Conservation (phyloP, 352 stramenopile genomes). For the Globisporangium splendens region DNA sequence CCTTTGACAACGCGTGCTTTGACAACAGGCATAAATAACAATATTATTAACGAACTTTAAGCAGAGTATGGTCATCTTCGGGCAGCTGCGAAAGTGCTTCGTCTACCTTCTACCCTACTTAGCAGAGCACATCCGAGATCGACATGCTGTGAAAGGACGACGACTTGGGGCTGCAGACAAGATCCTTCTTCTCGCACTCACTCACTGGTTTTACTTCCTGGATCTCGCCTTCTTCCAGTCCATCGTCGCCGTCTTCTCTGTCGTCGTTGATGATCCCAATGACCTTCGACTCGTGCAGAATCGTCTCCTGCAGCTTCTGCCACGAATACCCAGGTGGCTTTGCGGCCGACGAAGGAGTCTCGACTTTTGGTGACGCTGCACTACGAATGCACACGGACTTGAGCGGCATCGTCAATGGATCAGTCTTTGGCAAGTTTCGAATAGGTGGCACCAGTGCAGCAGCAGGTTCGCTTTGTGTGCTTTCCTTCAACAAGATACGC, state of each 20-base stretch:
- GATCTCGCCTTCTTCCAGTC: conserved; percentile 14
- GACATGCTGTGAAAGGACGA: conserved; percentile 33
- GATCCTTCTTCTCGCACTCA: too few species aligned
- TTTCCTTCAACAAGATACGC: conserved; percentile 3
- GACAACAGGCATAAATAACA: conserved; percentile 17
- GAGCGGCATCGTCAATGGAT: neutral
- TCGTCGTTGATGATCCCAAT: conserved; percentile 52
- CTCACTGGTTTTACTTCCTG: neutral
- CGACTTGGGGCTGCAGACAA: conserved; percentile 2
- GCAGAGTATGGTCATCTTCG: neutral
- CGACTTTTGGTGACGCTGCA: neutral
- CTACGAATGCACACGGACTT: conserved; percentile 10
- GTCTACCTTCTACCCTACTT: conserved; percentile 6
- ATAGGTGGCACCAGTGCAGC: conserved; percentile 6
- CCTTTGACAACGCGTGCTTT: neutral
- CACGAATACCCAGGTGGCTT: conserved; percentile 67
- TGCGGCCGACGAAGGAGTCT: conserved; percentile 1
- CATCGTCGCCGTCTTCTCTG: conserved; percentile 26
- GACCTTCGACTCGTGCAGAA: conserved; percentile 57
- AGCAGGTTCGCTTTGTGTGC: conserved; percentile 1
- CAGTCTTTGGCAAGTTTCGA: conserved; percentile 6
- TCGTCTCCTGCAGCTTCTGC: conserved; percentile 70
- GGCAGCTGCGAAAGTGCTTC: too few species aligned
- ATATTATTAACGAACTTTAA: conserved; percentile 12
- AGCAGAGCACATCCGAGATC: conserved; percentile 47